These are phyloP conservation scores for Senna tora DNA, from an alignment of 306 rosid genomes.

Conservation along the genomic window DNA sequence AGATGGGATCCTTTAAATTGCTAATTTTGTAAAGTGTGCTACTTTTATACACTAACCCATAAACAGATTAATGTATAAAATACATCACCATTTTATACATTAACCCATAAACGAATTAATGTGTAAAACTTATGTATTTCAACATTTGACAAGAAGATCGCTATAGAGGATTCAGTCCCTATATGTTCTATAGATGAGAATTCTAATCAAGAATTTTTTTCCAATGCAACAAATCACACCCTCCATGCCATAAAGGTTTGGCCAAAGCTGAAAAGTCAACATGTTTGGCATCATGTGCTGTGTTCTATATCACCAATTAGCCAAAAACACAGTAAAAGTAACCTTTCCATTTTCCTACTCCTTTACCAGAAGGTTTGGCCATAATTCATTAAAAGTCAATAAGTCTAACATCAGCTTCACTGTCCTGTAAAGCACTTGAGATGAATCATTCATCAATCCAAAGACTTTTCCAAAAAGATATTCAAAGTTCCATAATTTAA, in stretches of 20 bases:
- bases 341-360: background rate
- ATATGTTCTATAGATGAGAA: too few species aligned
- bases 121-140: too few species aligned
- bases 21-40: too few species aligned
- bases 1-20: too few species aligned
- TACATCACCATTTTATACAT: too few species aligned
- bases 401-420: constrained; percentile 18
- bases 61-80: too few species aligned
- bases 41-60: too few species aligned
- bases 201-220: background rate
- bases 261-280: constrained; percentile 35
- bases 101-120: too few species aligned
- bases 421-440: background rate
- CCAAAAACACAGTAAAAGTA: background rate
- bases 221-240: constrained; percentile 28
- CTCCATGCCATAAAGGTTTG: constrained; percentile 15
- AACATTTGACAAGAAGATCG: too few species aligned
- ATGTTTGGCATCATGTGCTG: constrained; percentile 29
- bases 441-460: constrained; percentile 24
- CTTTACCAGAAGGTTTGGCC: constrained; percentile 30
- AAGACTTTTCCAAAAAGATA: background rate
- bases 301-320: constrained; percentile 4
- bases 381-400: constrained; percentile 22
- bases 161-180: too few species aligned
- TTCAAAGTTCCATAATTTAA: constrained; percentile 12